Conservation (phyloP, 495 filamentous ascomycete species). For the Parathielavia appendiculata region DNA sequence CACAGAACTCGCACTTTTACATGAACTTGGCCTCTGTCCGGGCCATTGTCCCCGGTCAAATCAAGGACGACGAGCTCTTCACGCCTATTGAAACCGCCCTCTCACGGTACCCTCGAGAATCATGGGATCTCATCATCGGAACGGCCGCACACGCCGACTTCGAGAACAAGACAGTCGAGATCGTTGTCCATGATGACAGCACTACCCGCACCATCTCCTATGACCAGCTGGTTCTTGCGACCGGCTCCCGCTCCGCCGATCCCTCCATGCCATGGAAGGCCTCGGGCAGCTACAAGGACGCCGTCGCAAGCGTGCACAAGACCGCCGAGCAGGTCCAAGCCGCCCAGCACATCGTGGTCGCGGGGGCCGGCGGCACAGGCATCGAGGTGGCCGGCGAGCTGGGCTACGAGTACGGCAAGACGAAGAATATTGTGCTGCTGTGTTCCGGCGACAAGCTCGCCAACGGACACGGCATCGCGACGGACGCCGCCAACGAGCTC, state of each 20-base stretch:
- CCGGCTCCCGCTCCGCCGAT: slow-evolving; percentile 70
- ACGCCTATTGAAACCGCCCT: slow-evolving; percentile 39
- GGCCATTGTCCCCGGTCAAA: slow-evolving; percentile 45
- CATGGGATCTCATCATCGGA: slow-evolving; percentile 42
- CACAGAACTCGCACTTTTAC: slow-evolving; percentile 50
- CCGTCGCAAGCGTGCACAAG: slow-evolving; percentile 23
- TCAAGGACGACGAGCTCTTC: slow-evolving; percentile 46
- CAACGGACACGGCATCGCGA: slow-evolving; percentile 31
- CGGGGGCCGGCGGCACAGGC: slow-evolving; percentile 42
- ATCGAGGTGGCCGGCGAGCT: slow-evolving; percentile 43
- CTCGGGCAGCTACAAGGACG: slow-evolving; percentile 35
- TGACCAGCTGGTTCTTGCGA: slow-evolving; percentile 85
- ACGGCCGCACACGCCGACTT: slow-evolving; percentile 35
- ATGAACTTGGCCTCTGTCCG: slow-evolving; percentile 54
- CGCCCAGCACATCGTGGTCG: slow-evolving; percentile 43
- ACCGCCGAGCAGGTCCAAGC: slow-evolving; percentile 29
- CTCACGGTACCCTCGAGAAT: slow-evolving; percentile 35
- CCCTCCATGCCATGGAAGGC: slow-evolving; percentile 41
- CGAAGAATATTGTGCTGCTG: slow-evolving; percentile 48
- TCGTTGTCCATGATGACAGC: slow-evolving; percentile 29
- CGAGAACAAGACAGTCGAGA: slow-evolving; percentile 54
- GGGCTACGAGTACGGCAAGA: slow-evolving; percentile 42
- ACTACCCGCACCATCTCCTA: slow-evolving; percentile 45
- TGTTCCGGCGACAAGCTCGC: slow-evolving; percentile 41
- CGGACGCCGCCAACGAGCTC: slow-evolving; percentile 39